Evolutionary conservation across 2,329 filamentous ascomycete genomes (phyloP).

Genomic region (Cryphonectria radicalis): DNA sequence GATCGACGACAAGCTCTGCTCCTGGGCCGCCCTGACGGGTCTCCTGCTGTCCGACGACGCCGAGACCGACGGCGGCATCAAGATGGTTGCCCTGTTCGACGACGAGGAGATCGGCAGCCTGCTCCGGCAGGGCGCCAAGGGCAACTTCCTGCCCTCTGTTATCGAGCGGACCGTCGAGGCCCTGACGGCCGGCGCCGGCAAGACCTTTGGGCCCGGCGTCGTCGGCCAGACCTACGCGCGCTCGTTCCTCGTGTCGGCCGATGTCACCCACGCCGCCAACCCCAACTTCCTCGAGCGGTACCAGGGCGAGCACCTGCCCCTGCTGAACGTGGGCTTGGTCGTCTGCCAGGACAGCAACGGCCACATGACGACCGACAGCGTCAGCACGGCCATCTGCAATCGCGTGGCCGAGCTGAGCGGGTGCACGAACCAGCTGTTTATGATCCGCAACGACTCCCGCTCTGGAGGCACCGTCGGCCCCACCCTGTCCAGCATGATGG

Average conservation of each 20-base stretch:
- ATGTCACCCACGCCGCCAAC: constrained; percentile 93
- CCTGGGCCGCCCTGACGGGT: constrained; percentile 85
- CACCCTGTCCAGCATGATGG: constrained; percentile 79
- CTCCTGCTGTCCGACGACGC: constrained; percentile 70
- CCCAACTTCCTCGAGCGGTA: constrained; percentile 90
- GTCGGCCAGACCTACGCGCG: constrained; percentile 85
- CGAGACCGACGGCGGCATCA: constrained; percentile 70
- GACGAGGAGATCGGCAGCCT: constrained; percentile 95
- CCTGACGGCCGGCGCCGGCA: constrained; percentile 54
- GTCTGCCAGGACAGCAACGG: constrained; percentile 85
- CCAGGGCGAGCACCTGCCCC: constrained; percentile 81
- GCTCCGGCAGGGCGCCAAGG: constrained; percentile 84
- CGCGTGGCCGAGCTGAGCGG: constrained; percentile 76
- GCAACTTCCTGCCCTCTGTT: constrained; percentile 83
- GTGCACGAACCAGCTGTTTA: constrained; percentile 81
- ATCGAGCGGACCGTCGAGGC: constrained; percentile 82
- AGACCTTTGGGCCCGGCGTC: constrained; percentile 61
- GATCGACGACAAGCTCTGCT: constrained; percentile 97
- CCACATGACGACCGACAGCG: constrained; percentile 93
- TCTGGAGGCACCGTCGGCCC: constrained; percentile 95
- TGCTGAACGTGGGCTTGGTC: constrained; percentile 84
- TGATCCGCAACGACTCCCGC: constrained; percentile 90
- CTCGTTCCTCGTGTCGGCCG: constrained; percentile 89
- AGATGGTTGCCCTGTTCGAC: constrained; percentile 92
- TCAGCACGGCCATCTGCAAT: constrained; percentile 80